Evolutionary conservation across 202 grass and related monocot genomes (phyloP).

Genomic region (Eragrostis tef): DNA sequence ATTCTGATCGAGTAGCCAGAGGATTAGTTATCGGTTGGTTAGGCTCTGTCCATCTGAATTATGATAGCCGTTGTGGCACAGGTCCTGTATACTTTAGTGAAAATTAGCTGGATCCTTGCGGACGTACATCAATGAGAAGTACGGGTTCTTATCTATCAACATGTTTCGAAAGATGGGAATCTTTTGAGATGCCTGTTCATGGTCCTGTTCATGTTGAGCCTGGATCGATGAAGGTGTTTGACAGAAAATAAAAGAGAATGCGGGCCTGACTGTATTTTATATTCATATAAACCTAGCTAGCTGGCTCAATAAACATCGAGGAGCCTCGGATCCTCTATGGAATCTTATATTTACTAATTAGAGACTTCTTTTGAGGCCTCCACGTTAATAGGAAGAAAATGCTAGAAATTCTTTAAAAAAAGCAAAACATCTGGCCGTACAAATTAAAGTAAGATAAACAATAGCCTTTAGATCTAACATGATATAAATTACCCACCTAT

Average conservation of each 20-base stretch:
- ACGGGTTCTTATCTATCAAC: conserved; percentile 10
- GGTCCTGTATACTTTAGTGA: background rate
- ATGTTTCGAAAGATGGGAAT: background rate
- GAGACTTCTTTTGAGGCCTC: too few species aligned
- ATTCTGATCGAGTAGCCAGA: background rate
- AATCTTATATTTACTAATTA: too few species aligned
- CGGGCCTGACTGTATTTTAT: background rate
- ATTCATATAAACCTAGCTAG: background rate
- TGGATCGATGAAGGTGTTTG: background rate
- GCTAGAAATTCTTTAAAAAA: too few species aligned
- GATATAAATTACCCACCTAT: too few species aligned
- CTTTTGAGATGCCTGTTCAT: background rate
- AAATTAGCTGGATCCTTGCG: conserved; percentile 2
- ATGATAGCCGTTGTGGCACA: background rate
- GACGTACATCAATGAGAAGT: conserved; percentile 10
- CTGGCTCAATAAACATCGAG: background rate
- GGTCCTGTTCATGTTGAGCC: background rate
- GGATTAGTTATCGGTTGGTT: background rate
- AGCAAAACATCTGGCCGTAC: too few species aligned
- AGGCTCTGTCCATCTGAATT: background rate
- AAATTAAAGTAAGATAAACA: too few species aligned
- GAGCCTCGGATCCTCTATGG: background rate
- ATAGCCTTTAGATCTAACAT: too few species aligned
- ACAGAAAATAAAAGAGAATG: background rate
- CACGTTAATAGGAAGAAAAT: too few species aligned